Evolutionary conservation across 2,329 filamentous ascomycete species (phyloP).

Genomic region (Colletotrichum nymphaeae): DNA sequence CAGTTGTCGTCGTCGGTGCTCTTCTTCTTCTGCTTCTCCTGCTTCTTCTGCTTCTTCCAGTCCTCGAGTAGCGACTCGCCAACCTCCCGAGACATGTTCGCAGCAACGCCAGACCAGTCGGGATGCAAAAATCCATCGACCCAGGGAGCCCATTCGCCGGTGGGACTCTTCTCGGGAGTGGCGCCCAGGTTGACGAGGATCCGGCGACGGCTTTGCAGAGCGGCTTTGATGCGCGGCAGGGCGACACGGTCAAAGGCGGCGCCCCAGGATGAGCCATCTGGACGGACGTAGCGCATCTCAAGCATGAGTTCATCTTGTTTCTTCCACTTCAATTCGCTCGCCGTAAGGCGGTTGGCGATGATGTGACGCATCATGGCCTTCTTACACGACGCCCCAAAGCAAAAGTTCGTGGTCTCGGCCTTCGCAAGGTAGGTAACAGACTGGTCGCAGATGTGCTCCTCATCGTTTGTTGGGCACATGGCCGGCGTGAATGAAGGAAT

Average conservation of each 20-base stretch:
- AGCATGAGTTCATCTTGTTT: background rate
- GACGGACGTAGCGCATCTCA: background rate
- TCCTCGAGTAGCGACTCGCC: background rate
- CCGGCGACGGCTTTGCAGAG: background rate
- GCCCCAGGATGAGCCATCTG: background rate
- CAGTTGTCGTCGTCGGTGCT: background rate
- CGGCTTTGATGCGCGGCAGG: background rate
- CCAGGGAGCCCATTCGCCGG: background rate
- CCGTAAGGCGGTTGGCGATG: background rate
- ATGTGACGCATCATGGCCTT: background rate
- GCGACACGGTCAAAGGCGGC: background rate
- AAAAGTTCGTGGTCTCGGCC: background rate
- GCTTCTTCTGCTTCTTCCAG: background rate
- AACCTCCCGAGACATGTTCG: background rate
- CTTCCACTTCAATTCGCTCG: background rate
- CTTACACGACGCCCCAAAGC: background rate
- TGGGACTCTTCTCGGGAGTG: background rate
- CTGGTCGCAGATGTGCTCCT: background rate
- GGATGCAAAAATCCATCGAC: background rate
- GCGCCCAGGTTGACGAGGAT: background rate
- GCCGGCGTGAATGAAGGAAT: background rate
- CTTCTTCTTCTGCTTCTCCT: slow-evolving; percentile 30
- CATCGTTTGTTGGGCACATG: background rate
- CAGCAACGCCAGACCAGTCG: background rate
- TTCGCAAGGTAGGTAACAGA: background rate